Evolutionary conservation across 352 stramenopile species (phyloP).

Genomic region (Pythium coloratum): DNA sequence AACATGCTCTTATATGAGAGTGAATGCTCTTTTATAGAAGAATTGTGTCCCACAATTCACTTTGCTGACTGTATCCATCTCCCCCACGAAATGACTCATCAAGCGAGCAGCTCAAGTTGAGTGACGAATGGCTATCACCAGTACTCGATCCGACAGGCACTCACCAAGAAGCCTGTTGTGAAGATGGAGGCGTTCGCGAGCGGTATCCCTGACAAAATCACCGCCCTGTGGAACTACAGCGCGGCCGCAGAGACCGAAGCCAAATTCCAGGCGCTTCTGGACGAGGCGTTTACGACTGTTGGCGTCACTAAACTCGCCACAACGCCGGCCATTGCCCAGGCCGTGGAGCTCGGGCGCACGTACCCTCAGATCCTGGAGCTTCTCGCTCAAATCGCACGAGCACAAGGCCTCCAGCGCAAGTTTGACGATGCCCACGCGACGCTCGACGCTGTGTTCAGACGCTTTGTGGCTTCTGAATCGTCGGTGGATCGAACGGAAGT

Average conservation of each 20-base stretch:
- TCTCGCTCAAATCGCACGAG: constrained; percentile 30
- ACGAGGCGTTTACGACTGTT: constrained; percentile 6
- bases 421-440: constrained; percentile 26
- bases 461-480: background rate
- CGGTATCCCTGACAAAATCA: constrained; percentile 3
- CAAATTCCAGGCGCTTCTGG: constrained; percentile 13
- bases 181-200: constrained; percentile 12
- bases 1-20: background rate
- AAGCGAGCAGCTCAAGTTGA: background rate
- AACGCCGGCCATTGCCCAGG: background rate
- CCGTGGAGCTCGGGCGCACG: background rate
- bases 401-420: constrained; percentile 21
- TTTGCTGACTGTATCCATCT: background rate
- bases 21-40: background rate
- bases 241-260: constrained; percentile 9
- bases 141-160: too few species aligned
- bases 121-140: too few species aligned
- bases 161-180: too few species aligned
- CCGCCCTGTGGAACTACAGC: constrained; percentile 18
- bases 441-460: constrained; percentile 18
- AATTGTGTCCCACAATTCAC: background rate
- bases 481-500: background rate
- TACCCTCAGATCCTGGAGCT: constrained; percentile 17
- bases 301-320: background rate
- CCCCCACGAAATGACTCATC: too few species aligned